A percentile compares a stretch with the other conserved stretches of the same genome.
Evolutionary conservation across 306 rosid species (phyloP).

Genomic region (Geum urbanum): DNA sequence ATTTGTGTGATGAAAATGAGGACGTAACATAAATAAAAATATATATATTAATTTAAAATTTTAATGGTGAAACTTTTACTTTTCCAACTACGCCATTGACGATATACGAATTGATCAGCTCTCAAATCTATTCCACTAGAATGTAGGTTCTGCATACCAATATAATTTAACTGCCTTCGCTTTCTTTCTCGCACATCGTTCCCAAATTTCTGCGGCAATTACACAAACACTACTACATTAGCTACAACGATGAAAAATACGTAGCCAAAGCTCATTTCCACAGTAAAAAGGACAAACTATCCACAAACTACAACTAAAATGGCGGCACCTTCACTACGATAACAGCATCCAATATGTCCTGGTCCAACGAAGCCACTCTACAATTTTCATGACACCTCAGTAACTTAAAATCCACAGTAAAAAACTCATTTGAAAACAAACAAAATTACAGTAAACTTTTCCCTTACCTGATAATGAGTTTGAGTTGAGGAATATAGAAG

Average conservation of each 20-base stretch:
- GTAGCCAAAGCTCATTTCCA: neutral
- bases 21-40: too few species aligned
- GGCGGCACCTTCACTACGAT: slow-evolving; percentile 61
- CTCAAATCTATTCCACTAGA: neutral
- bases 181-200: slow-evolving; percentile 92
- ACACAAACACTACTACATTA: slow-evolving; percentile 46
- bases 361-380: slow-evolving; percentile 60
- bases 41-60: too few species aligned
- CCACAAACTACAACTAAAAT: slow-evolving; percentile 17
- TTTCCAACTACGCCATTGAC: too few species aligned
- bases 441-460: too few species aligned
- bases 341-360: slow-evolving; percentile 60
- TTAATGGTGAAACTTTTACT: too few species aligned
- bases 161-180: slow-evolving; percentile 85
- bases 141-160: slow-evolving; percentile 41
- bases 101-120: neutral
- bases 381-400: slow-evolving; percentile 3
- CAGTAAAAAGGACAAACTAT: slow-evolving; percentile 23
- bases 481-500: slow-evolving; percentile 71
- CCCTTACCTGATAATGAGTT: slow-evolving; percentile 62
- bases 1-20: too few species aligned
- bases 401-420: neutral
- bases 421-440: neutral
- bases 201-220: slow-evolving; percentile 64
- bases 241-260: slow-evolving; percentile 38